Evolutionary conservation across 352 stramenopile species (phyloP).

Genomic region (Phytophthora litchii): DNA sequence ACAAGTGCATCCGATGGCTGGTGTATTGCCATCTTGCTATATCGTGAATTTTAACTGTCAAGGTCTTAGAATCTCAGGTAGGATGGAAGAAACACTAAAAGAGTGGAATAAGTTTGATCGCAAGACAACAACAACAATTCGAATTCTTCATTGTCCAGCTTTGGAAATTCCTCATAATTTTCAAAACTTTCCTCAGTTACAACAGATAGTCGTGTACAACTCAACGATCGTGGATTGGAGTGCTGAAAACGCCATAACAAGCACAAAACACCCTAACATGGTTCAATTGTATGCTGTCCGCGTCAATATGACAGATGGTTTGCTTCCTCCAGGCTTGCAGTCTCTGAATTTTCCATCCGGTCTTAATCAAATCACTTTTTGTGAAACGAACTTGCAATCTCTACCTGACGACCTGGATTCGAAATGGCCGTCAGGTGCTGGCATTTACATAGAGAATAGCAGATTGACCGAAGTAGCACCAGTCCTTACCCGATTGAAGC

Average conservation of each 20-base stretch:
- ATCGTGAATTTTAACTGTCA: slow-evolving; percentile 36
- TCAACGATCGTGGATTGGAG: slow-evolving; percentile 35
- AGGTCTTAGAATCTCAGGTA: slow-evolving; percentile 1
- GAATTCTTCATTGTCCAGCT: slow-evolving; percentile 31
- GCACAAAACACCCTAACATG: slow-evolving; percentile 27
- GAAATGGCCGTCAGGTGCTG: slow-evolving; percentile 20
- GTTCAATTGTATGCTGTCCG: slow-evolving; percentile 31
- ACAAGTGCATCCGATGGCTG: slow-evolving; percentile 28
- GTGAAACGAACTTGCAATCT: slow-evolving; percentile 4
- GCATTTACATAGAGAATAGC: slow-evolving; percentile 11
- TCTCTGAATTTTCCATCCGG: slow-evolving; percentile 30
- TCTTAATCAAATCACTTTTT: slow-evolving; percentile 34
- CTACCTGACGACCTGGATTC: slow-evolving; percentile 40
- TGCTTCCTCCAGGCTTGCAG: slow-evolving; percentile 38
- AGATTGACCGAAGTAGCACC: slow-evolving; percentile 5
- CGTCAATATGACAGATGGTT: slow-evolving; percentile 28
- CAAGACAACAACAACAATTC: slow-evolving; percentile 15
- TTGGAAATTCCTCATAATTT: slow-evolving; percentile 38
- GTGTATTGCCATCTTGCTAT: slow-evolving; percentile 25
- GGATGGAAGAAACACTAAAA: neutral
- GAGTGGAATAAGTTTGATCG: slow-evolving; percentile 27
- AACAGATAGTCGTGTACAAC: slow-evolving; percentile 38
- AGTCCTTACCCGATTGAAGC: slow-evolving; percentile 6
- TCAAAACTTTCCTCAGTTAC: slow-evolving; percentile 34
- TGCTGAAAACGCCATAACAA: slow-evolving; percentile 19